Evolutionary conservation across 345 rosid genomes (phyloP), one percentile per base, ranked within the genome.

Genomic region (Populus ilicifolia): DNA sequence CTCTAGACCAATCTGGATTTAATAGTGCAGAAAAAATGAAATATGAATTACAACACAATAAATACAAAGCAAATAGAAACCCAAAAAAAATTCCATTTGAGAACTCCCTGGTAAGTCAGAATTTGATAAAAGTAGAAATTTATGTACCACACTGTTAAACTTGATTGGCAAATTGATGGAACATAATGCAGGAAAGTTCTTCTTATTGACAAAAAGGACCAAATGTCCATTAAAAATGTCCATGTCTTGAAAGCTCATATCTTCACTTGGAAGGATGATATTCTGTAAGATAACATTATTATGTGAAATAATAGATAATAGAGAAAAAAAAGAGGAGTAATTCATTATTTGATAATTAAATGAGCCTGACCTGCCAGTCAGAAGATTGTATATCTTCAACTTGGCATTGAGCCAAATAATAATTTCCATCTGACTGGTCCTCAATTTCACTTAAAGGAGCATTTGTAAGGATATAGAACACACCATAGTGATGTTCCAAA

Each of bases 401-500:
- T 48, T 29, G 69, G 74, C 93, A 90, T 74, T 82, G 88, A 71
- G 85, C 82, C 86, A 94, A 84, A 83, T 87, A 91, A 78, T 87
- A 92, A 56, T 87, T 89, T 81, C 87, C 87, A 73, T 80, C 80
- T 33, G 72, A 78, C 79, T 80, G 73, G 18, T 84, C 83, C 78
- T 79, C 64, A 56, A 36, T 80, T 63, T 78, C 90, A 71, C 80
- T 65, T 25, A 89, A 70, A 67, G 94, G 87, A 75, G 86, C 87
- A 91, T 94, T 92, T 17, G 97, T 89, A 21, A 94, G 97, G 83
- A 89, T 83, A 70, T 89, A 94, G 82, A 91, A 93, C 25, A 77
- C 79, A 7, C 90, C 97, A 78, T 62, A 66, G 83, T 91, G 93
- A 86, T 94, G 98, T 83, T 94, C 98, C 84, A 92, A 68, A 77